Evolutionary conservation across 169 alveolate species (phyloP), one percentile per base, ranked within the genome.

Genomic region (Plasmodium relictum): DNA sequence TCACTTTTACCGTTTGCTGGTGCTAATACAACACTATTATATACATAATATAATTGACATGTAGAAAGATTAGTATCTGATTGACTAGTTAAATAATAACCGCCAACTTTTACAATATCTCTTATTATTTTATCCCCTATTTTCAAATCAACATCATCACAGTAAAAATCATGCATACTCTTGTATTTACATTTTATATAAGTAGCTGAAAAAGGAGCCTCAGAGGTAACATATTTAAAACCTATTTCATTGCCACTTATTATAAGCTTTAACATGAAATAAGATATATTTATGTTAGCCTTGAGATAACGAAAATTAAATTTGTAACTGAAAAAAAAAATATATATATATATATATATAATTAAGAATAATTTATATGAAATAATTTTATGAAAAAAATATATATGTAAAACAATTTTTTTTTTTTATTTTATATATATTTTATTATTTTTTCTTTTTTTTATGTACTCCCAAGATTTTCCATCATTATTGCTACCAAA

Each of bases 221-320:
- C 22, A 26, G 74, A 48, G 16, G 54, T 26, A 24, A 63, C 20
- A 16, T 45, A 39, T 48, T 18, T 37, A 24, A 78, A 78, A 31
- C 89, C 89, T 18, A 78, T 78, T 78, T 78, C 89, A 14, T 78
- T 78, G 20, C 76, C 74, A 16, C 59, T 45, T 14, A 78, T 42
- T 42, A 63, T 78, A 22, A 78, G 89, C 8, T 63, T 71, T 9
- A 78, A n/a, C 6, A 20, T 42, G 6, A 8, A 20, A 69, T 78
- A 78, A 3, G 10, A 2, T 7, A 22, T 7, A 6, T 50, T 9
- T 6, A 14, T 31, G 5, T 65, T 42, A 18, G 65, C 48, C 12
- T 50, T 41, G 1, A 69, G 50, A 52, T 50, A 52, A 44, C 44
- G 31, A 41, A 78, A 78, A 16, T 24, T 16, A 22, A 78, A 59